Base-by-base conservation (phyloP, 768 basidiomycete species). In the Suillus hirtellus region DNA sequence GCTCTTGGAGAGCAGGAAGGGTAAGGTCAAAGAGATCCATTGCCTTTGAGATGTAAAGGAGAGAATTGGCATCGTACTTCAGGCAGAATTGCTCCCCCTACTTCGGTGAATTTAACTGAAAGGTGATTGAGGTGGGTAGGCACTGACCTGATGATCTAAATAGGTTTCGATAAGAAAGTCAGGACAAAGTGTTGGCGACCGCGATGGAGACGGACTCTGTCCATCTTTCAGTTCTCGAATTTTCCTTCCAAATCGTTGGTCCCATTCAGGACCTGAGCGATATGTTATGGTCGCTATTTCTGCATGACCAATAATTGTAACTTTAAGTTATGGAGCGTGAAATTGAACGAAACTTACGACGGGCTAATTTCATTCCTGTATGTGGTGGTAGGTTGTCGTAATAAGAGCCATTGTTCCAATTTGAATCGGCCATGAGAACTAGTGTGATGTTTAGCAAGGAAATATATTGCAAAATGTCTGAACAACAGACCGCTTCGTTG, bases 1-100 rank as follows among this genome's bases (percentile, higher is more conserved):
- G 84, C 31, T 85, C 84, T 55, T 83, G 74, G 19, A 99, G 83
- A 17, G 94, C 84, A 17, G 92, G 84, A 1, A 80, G 78, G 4
- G 94, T 95, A 86, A 99, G 89, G 78, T 98, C 96, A 77, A 99
- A 99, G 0, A 99, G 83, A 75, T 99, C 97, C 97, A 99, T 99
- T 38, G 97, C 97, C 77, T 99, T 99, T 6, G 94, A 96, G 65
- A 99, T 87, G 81, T 99, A 99, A 67, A 99, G 95, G 76, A 99
- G 89, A 2, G 96, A 98, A 79, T 99, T 99, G 63, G 97, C 96
- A 73, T 99, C 97, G 75, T 99, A 99, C 73, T 97, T 99, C 63
- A 99, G 81, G 75, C 97, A 99, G 78, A 99, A 99, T 70, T 94
- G 87, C 77, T 97, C 95, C 59, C 95, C 96, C 87, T 94, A 44